These are phyloP conservation scores for Tephrocybe rancida DNA, from an alignment of 768 basidiomycete species.

Conservation along the genomic window DNA sequence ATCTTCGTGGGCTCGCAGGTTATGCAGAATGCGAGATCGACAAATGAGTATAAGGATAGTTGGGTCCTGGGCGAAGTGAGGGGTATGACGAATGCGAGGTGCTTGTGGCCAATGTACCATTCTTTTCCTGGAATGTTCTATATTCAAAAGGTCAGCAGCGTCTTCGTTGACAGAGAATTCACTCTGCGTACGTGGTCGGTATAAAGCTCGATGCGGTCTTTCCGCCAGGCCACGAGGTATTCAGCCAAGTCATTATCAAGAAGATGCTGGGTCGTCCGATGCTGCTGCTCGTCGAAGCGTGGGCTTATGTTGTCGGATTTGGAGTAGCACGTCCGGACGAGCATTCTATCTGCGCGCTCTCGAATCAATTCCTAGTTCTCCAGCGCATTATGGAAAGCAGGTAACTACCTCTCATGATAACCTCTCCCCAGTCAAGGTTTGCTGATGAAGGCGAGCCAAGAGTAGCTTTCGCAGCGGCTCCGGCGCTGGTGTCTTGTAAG, in stretches of 20 bases:
- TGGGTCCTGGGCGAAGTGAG: conserved; percentile 61
- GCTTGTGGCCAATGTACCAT: conserved; percentile 69
- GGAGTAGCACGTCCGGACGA: conserved; percentile 74
- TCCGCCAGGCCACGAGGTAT: conserved; percentile 85
- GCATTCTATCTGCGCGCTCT: conserved; percentile 84
- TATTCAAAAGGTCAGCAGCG: conserved; percentile 13
- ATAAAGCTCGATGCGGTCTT: conserved; percentile 79
- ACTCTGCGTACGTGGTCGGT: conserved; percentile 70
- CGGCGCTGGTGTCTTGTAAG: conserved; percentile 66
- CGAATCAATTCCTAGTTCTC: neutral
- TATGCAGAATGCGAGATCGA: conserved; percentile 83
- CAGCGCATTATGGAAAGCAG: conserved; percentile 11
- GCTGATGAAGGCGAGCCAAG: conserved; percentile 15
- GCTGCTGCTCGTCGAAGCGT: conserved; percentile 66
- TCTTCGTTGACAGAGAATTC: neutral
- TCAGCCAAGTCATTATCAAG: conserved; percentile 75
- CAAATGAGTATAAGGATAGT: conserved; percentile 85
- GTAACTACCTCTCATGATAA: conserved; percentile 73
- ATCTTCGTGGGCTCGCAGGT: conserved; percentile 61
- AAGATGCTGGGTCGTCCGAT: conserved; percentile 64
- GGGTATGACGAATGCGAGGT: conserved; percentile 79
- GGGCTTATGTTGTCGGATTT: conserved; percentile 48
- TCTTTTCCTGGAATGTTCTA: conserved; percentile 71
- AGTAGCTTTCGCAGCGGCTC: conserved; percentile 37
- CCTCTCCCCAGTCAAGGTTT: conserved; percentile 45